Base-by-base conservation (phyloP, 2,329 filamentous ascomycete genomes). In the Nemania abortiva region DNA sequence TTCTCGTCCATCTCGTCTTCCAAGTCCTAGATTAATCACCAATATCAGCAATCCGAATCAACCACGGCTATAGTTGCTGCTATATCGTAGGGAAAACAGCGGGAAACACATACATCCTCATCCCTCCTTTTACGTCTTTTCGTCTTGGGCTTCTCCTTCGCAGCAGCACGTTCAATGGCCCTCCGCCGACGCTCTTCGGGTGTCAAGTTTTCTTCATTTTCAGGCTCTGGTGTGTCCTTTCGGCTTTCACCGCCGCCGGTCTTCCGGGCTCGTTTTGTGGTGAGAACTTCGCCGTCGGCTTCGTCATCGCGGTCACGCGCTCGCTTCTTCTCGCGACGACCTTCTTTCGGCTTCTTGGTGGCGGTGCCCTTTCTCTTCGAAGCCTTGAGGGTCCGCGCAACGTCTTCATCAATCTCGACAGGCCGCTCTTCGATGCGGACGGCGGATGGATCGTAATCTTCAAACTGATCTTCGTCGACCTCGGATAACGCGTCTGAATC, bases 1-100 rank as follows among this genome's bases (percentile, higher is more conserved):
- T 97, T 91, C 53, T 94, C 92, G 79, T 98, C 96, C 73, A 95
- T 92, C 82, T 92, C 91, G 76, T 94, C 91, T 79, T 98, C 95
- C 55, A 98, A 86, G 73, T 98, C 95, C 92, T 95, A 75, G 1
- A 34, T 31, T 9, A 52, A 13, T 34, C 20, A 55, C n/a, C n/a
- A n/a, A n/a, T 56, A 56, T 72, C 37, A 73, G 37, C 39, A 39
- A 60, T 29, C 9, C n/a, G n/a, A 49, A 34, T 18, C 6, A 55
- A 20, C 31, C 15, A 18, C 31, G 1, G n/a, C 42, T n/a, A 47
- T 24, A 49, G 24, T n/a, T n/a, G n/a, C n/a, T n/a, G n/a, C 13
- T 11, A 47, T 10, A 57, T 50, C 6, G 6, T 27, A 34, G 52
- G 1, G 6, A 27, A 22, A 29, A 13, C 7, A 49, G 42, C 11